Base-by-base conservation (phyloP, 2,329 filamentous ascomycete genomes). In the Cladophialophora chaetospira region DNA sequence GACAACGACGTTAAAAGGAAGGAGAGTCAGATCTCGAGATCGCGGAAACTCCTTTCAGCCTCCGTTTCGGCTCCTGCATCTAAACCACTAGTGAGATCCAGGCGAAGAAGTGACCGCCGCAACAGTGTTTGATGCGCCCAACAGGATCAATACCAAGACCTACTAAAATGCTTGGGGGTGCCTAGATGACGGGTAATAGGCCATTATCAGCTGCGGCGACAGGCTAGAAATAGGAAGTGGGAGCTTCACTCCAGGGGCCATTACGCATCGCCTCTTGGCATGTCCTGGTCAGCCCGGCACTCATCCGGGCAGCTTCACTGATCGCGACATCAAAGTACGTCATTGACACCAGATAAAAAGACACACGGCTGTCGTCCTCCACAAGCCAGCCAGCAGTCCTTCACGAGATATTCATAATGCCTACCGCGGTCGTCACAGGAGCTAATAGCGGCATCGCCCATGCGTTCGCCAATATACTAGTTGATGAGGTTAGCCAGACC, bases 401-500 rank as follows among this genome's bases (percentile, higher is more conserved):
- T n/a, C n/a, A n/a, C n/a, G n/a, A n/a, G n/a, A 42, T 40, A 6
- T 9, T 3, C 35, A 44, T 49, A 33, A 75, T 74, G 69, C 70
- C 70, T n/a, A 71, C 70, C 15, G 72, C 70, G 33, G 64, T 77
- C 13, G 68, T 77, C 3, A 75, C 73, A 25, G 73, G 73, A 17
- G 73, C 72, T 3, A 74, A 75, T 53, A 71, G 69, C 19, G 73
- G 73, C 57, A 76, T 76, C 45, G 72, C 71, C 23, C 63, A 73
- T 63, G 70, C 71, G 10, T 72, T 76, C 55, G 58, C 62, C 40
- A 56, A 57, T 17, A 31, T 67, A 29, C 51, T 68, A 13, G 21
- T 60, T 9, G 48, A 61, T 43, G 59, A 66, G 60, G 64, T 67
- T 47, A 59, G 64, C 54, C 45, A 25, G 46, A 15, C 13, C 29